Conservation (phyloP, 352 stramenopile species). For the Phytophthora colocasiae region DNA sequence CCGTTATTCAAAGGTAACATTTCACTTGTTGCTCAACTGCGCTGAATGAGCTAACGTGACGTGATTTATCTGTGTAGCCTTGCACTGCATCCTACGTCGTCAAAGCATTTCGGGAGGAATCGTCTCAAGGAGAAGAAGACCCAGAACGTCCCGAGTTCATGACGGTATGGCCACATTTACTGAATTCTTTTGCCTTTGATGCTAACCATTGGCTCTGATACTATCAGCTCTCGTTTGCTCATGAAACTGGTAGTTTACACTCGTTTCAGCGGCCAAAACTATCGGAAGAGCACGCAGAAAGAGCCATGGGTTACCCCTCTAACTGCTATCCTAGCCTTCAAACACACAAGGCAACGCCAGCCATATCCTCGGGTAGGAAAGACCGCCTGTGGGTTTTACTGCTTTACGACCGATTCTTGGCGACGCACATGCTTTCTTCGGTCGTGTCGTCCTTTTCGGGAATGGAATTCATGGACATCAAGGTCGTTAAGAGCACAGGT, state of each 20-base stretch:
- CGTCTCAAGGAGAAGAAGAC: constrained; percentile 39
- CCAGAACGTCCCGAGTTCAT: constrained; percentile 54
- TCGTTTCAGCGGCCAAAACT: constrained; percentile 20
- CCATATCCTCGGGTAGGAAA: constrained; percentile 19
- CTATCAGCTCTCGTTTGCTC: constrained; percentile 56
- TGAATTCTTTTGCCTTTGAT: neutral
- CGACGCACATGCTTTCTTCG: constrained; percentile 70
- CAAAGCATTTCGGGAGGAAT: constrained; percentile 61
- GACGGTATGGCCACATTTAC: constrained; percentile 38
- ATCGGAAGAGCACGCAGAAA: constrained; percentile 13
- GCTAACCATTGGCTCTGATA: neutral
- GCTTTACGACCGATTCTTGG: constrained; percentile 68
- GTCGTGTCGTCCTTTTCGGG: constrained; percentile 61
- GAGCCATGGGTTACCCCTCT: neutral
- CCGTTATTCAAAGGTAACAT: constrained; percentile 61
- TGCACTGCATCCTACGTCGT: constrained; percentile 59
- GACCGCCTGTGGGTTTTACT: constrained; percentile 73
- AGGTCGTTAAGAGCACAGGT: constrained; percentile 66
- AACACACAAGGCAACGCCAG: constrained; percentile 14
- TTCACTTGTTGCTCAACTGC: constrained; percentile 9
- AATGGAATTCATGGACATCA: constrained; percentile 89
- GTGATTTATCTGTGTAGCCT: constrained; percentile 34
- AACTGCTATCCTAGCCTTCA: constrained; percentile 4
- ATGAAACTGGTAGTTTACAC: constrained; percentile 28
- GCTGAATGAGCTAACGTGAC: constrained; percentile 5